phyloP scores from a whole-genome alignment of 2,329 filamentous ascomycete species.

The Chalaropsis thielavioides region DNA sequence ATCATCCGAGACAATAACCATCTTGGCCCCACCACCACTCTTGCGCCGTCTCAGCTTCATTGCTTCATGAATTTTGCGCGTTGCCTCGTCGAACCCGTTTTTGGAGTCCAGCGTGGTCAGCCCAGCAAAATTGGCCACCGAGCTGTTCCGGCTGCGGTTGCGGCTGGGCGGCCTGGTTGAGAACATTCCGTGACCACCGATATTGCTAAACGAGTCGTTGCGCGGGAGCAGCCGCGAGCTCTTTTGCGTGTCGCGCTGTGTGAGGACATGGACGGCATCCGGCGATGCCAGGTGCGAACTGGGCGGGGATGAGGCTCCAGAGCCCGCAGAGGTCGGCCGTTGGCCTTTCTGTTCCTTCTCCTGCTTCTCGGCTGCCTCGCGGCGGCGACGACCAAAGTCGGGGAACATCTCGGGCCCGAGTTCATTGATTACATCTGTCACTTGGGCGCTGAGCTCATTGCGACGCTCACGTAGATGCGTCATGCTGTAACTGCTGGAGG shows the following conservation, averaged over 20 bases:
- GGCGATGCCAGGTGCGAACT: conserved; percentile 28
- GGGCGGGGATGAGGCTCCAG: conserved; percentile 17
- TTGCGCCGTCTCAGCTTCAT: conserved; percentile 53
- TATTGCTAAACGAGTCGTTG: conserved; percentile 88
- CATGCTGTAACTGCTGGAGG: conserved; percentile 70
- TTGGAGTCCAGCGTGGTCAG: conserved; percentile 55
- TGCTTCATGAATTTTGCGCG: conserved; percentile 65
- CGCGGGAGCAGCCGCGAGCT: conserved; percentile 49
- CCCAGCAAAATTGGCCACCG: conserved; percentile 24
- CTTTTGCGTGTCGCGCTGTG: conserved; percentile 37
- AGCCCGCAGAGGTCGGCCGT: conserved; percentile 20
- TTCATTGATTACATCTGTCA: conserved; percentile 87
- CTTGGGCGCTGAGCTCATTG: conserved; percentile 59
- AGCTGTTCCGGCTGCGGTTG: conserved; percentile 41
- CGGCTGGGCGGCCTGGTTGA: conserved; percentile 75
- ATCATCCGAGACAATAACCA: conserved; percentile 27
- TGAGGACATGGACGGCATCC: conserved; percentile 29
- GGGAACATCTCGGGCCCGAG: conserved; percentile 91
- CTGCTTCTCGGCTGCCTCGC: conserved; percentile 39
- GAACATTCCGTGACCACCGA: conserved; percentile 78
- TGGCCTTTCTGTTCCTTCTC: conserved; percentile 24
- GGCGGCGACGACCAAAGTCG: conserved; percentile 72
- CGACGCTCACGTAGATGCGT: conserved; percentile 60
- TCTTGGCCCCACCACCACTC: conserved; percentile 31
- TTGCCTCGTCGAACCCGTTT: conserved; percentile 68